Base-by-base conservation (phyloP, 768 basidiomycete species). In the Pisolithus microcarpus region DNA sequence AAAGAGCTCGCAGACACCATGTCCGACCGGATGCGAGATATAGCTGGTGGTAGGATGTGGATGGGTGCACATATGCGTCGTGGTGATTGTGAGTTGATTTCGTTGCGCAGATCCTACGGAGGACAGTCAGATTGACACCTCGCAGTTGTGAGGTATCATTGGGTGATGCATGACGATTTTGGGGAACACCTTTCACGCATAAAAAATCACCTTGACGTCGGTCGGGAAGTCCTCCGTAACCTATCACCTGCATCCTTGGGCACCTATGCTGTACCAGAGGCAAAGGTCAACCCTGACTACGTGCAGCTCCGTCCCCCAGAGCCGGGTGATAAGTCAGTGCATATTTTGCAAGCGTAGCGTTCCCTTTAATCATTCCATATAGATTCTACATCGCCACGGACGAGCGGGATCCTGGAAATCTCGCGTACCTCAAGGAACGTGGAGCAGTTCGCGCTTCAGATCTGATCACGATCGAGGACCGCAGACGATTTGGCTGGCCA, bases 21-120 rank as follows among this genome's bases (percentile, higher is more conserved):
- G 54, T 67, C 65, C 16, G 38, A 43, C 34, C 66, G 65, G 45
- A 72, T 74, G 67, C 57, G 48, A 4, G 54, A 61, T 11, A 42
- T 56, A 26, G 61, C 58, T 2, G 65, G 46, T 0, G 71, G 69
- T 15, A 62, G 70, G 6, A 60, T 67, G 57, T 73, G 72, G 73
- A 69, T 73, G 69, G 67, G 61, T 11, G 70, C 66, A 7, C 72
- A 73, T 42, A 74, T 74, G 73, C 71, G 72, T 21, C 69, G 72
- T 26, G 72, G 72, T 43, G 72, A 73, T 42, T 73, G 71, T 73
- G 45, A 64, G 69, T 56, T 2, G 8, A 8, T 26, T 39, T 30
- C 15, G 43, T 31, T 18, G 16, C 45, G 11, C 30, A 34, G 13
- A 28, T 6, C 13, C 30, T 19, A 15, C 13, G 34, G 34, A 34